Evolutionary conservation across 306 rosid genomes (phyloP).

Genomic region (Glycine tomentella): DNA sequence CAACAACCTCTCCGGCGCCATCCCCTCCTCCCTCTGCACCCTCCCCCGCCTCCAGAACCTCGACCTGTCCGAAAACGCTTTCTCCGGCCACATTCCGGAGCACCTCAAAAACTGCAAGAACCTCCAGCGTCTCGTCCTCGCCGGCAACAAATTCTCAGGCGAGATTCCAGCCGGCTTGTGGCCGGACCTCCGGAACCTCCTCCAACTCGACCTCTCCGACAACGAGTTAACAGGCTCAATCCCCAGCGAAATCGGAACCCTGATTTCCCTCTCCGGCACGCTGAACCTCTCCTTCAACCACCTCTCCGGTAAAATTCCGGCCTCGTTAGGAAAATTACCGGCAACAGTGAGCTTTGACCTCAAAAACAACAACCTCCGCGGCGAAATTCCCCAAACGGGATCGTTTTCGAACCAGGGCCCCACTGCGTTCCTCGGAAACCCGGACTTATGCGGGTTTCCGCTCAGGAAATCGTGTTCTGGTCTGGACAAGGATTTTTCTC

Average conservation of each 20-base stretch:
- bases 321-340: slow-evolving; percentile 74
- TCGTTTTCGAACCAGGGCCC: slow-evolving; percentile 93
- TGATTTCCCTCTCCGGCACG: slow-evolving; percentile 75
- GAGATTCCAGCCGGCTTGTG: slow-evolving; percentile 71
- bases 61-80: slow-evolving; percentile 82
- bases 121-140: slow-evolving; percentile 71
- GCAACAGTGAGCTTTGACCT: slow-evolving; percentile 82
- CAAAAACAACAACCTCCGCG: slow-evolving; percentile 75
- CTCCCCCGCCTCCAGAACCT: slow-evolving; percentile 84
- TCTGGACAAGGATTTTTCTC: slow-evolving; percentile 46
- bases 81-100: slow-evolving; percentile 65
- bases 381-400: slow-evolving; percentile 93
- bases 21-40: slow-evolving; percentile 73
- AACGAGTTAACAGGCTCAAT: slow-evolving; percentile 72
- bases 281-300: slow-evolving; percentile 89
- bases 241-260: slow-evolving; percentile 68
- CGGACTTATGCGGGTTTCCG: slow-evolving; percentile 83
- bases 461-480: slow-evolving; percentile 67
- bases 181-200: slow-evolving; percentile 58
- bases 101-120: slow-evolving; percentile 65
- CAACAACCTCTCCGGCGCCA: slow-evolving; percentile 84
- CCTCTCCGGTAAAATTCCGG: slow-evolving; percentile 71
- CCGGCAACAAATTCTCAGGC: slow-evolving; percentile 72
- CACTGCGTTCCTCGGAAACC: slow-evolving; percentile 85
- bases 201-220: slow-evolving; percentile 78